Conservation (phyloP, 1,284 basidiomycete genomes). For the Baeospora myosura region DNA sequence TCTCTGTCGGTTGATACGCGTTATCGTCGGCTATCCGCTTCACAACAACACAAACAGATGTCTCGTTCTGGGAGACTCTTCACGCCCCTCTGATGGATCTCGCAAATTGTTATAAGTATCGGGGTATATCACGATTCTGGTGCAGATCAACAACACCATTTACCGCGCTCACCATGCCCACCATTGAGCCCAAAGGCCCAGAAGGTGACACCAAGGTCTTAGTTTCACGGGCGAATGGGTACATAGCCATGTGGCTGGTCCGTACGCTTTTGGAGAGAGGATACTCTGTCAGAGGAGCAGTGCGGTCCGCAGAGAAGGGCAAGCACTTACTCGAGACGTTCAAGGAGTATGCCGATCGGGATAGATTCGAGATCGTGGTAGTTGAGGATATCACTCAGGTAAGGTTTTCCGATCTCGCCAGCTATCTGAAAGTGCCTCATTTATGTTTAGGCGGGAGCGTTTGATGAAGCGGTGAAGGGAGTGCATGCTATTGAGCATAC, state of each 20-base stretch:
- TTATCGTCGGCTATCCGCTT: too few relatives aligned
- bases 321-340: constrained; percentile 33
- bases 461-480: constrained; percentile 63
- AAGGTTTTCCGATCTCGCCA: neutral
- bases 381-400: constrained; percentile 42
- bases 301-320: constrained; percentile 32
- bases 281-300: constrained; percentile 40
- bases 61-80: too few relatives aligned
- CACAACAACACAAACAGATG: too few relatives aligned
- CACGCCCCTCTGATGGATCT: too few relatives aligned
- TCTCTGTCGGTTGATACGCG: too few relatives aligned
- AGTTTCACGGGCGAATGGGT: constrained; percentile 30
- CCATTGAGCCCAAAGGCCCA: too few relatives aligned
- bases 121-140: too few relatives aligned
- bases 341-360: constrained; percentile 30
- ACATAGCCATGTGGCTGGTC: constrained; percentile 27
- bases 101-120: too few relatives aligned
- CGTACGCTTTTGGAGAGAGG: constrained; percentile 21
- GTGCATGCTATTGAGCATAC: constrained; percentile 57
- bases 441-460: constrained; percentile 41
- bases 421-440: neutral
- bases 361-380: constrained; percentile 35
- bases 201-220: constrained; percentile 29
- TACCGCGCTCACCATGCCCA: too few relatives aligned
- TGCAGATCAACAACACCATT: too few relatives aligned